A percentile compares a stretch with the other conserved stretches of the same genome.
These are phyloP conservation scores for Candida sanyiensis DNA, from an alignment of 805 yeast genomes.

Conservation along the genomic window DNA sequence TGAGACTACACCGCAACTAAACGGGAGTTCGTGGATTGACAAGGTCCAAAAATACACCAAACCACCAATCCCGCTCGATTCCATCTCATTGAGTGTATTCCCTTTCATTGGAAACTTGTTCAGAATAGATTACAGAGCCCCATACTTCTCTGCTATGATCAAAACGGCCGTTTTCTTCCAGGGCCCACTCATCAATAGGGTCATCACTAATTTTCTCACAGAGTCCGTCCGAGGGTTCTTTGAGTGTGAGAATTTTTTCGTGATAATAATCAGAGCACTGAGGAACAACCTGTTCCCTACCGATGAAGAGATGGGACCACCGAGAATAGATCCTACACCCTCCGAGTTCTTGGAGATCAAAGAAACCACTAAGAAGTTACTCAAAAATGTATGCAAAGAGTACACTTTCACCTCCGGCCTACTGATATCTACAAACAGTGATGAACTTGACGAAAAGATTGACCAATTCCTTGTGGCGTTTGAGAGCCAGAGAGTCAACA, in stretches of 20 bases:
- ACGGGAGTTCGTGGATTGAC: background rate
- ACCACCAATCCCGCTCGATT: background rate
- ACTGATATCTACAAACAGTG: constrained; percentile 21
- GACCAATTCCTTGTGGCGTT: constrained; percentile 32
- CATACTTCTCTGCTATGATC: constrained; percentile 27
- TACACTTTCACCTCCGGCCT: constrained; percentile 16
- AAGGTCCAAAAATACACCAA: background rate
- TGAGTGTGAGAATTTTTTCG: constrained; percentile 17
- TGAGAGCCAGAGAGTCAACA: constrained; percentile 35
- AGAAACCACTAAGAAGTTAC: constrained; percentile 22
- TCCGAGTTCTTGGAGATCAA: constrained; percentile 33
- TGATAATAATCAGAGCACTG: constrained; percentile 23
- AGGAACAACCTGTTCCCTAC: constrained; percentile 41
- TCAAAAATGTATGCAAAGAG: constrained; percentile 21
- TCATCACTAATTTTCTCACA: constrained; percentile 20
- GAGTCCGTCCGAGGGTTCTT: constrained; percentile 16
- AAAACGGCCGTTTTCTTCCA: constrained; percentile 20
- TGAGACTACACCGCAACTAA: background rate
- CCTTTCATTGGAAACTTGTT: constrained; percentile 24
- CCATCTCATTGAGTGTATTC: constrained; percentile 16
- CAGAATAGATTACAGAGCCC: constrained; percentile 21
- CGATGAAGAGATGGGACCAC: constrained; percentile 46
- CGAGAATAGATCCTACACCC: constrained; percentile 35
- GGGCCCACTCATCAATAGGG: constrained; percentile 12
- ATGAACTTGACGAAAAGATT: constrained; percentile 21